Evolutionary conservation across 768 basidiomycete species (phyloP).

Genomic region (Naganishia antarctica): DNA sequence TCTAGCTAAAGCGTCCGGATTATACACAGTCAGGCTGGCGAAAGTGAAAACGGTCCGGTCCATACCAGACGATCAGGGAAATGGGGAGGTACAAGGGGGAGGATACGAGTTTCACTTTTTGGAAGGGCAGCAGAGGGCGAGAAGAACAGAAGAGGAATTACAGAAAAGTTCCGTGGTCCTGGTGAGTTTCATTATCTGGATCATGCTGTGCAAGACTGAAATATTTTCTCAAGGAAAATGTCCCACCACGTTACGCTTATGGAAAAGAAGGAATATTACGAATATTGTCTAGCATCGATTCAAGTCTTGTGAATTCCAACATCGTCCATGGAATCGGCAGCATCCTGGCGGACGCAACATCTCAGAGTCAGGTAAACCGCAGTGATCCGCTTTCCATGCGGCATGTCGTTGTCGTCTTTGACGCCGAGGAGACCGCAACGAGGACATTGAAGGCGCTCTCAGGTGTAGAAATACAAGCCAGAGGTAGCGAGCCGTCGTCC

Average conservation of each 20-base stretch:
- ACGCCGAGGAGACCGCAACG: neutral
- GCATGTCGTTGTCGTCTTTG: conserved; percentile 1
- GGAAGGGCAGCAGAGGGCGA: conserved; percentile 1
- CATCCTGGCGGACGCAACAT: neutral
- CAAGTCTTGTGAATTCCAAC: neutral
- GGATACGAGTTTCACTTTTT: conserved; percentile 14
- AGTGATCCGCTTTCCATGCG: neutral
- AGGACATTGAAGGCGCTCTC: neutral
- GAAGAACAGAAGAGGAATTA: neutral
- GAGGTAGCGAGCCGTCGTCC: neutral
- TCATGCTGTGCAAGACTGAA: neutral
- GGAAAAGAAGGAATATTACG: conserved; percentile 17
- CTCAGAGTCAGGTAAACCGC: no score
- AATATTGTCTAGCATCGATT: neutral
- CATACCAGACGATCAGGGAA: neutral
- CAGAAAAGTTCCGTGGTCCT: conserved; percentile 1
- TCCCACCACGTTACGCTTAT: conserved; percentile 4
- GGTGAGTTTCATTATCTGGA: neutral
- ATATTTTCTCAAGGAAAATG: neutral
- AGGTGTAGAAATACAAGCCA: neutral
- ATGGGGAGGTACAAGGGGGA: neutral
- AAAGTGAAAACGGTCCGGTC: neutral
- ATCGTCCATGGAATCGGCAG: conserved; percentile 6
- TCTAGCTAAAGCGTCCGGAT: neutral
- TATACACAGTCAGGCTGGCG: neutral